A percentile compares a stretch with the other conserved stretches of the same genome.
Evolutionary conservation across 2,329 filamentous ascomycete species (phyloP).

Genomic region (Orbilia blumenaviensis): DNA sequence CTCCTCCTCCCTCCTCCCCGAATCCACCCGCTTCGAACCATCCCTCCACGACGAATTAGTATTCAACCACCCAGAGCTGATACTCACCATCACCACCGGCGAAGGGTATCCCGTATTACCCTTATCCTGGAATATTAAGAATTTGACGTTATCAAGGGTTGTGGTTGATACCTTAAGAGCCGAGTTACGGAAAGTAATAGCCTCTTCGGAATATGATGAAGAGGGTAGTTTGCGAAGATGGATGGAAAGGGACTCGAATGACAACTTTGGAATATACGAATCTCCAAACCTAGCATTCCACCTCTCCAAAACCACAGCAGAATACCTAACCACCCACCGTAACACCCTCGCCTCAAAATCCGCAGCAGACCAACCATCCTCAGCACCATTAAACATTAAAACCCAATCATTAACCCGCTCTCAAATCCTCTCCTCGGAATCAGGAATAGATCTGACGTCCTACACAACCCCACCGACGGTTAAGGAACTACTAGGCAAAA

Average conservation of each 20-base stretch:
- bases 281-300: slow-evolving; percentile 48
- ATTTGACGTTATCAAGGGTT: slow-evolving; percentile 46
- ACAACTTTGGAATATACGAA: slow-evolving; percentile 30
- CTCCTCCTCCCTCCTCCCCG: slow-evolving; percentile 25
- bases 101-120: slow-evolving; percentile 53
- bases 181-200: slow-evolving; percentile 41
- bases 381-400: not conserved
- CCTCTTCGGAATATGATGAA: slow-evolving; percentile 27
- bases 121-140: slow-evolving; percentile 53
- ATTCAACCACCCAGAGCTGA: slow-evolving; percentile 53
- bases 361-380: not conserved
- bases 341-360: not conserved
- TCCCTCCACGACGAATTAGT: slow-evolving; percentile 38
- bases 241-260: slow-evolving; percentile 30
- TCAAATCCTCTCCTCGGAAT: slow-evolving; percentile 18
- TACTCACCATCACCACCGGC: slow-evolving; percentile 54
- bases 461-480: slow-evolving; percentile 57
- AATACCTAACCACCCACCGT: slow-evolving; percentile 50
- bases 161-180: slow-evolving; percentile 51
- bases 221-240: slow-evolving; percentile 24
- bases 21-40: slow-evolving; percentile 42
- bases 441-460: slow-evolving; percentile 53
- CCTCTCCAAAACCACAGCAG: slow-evolving; percentile 34
- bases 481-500: slow-evolving; percentile 59
- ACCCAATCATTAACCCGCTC: slow-evolving; percentile 7